Evolutionary conservation across 371 early-diverging fungal genomes (phyloP), one percentile per base, ranked within the genome.

Genomic region (Lichtheimia corymbifera): DNA sequence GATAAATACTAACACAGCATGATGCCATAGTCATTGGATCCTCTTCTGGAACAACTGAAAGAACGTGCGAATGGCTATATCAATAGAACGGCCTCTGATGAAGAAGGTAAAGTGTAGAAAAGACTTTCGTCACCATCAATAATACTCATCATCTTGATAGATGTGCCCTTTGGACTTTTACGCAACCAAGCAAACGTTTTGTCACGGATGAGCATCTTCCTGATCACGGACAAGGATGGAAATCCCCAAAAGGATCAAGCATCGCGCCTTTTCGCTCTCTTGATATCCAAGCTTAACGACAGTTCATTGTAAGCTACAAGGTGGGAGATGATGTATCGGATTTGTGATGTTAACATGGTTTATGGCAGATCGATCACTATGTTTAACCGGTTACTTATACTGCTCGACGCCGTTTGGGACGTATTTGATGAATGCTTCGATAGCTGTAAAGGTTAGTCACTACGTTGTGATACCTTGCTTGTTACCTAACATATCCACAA

Each of bases 121-220:
- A 1, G 7, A 7, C 4, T 30, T 25, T 27, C 9, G 0, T 20
- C 7, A 0, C 3, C 5, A 24, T 35, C 35, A 9, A 24, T 15
- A 11, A 14, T 24, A 7, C 9, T 12, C 9, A 40, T 20, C 9
- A 5, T n/a, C 13, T 13, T 58, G 20, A 5, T 65, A 71, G 77
- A 77, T 51, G 63, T 74, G 22, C 78, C 78, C 17, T 54, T 68
- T 3, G 62, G 63, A n/a, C 58, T 74, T 5, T 55, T 77, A 17
- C 66, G 69, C n/a, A 67, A 62, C 5, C 78, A 77, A 64, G 74
- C 78, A 5, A 68, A 74, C 35, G 78, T 77, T 1, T 58, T 77
- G 4, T 67, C 73, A 0, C 58, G 78, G 14, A 51, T 63, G 30
- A 59, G 69, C 40, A 45, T 72, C 3, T 72, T 77, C 49, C 61